Percentiles rank a stretch among this genome's conserved stretches.
These are phyloP conservation scores for Agaricus bisporus DNA, from an alignment of 768 basidiomycete genomes.

Conservation along the genomic window DNA sequence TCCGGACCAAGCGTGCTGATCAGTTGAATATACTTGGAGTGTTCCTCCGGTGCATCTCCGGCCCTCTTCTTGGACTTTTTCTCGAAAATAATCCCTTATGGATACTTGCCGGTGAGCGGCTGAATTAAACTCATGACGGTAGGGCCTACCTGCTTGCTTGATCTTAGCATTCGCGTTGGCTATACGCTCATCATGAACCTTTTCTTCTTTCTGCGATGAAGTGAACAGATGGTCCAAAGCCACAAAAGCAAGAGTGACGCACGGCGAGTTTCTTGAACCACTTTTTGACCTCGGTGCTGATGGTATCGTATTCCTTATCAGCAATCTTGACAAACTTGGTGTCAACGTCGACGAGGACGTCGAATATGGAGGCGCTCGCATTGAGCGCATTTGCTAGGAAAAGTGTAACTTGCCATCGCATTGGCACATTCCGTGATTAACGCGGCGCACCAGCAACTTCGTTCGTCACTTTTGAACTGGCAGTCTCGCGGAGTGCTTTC, in stretches of 20 bases:
- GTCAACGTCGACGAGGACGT: slow-evolving; percentile 65
- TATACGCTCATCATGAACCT: slow-evolving; percentile 67
- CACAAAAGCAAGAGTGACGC: slow-evolving; percentile 21
- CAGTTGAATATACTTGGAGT: slow-evolving; percentile 69
- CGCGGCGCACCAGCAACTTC: slow-evolving; percentile 55
- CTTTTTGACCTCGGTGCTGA: slow-evolving; percentile 69
- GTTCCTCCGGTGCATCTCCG: slow-evolving; percentile 64
- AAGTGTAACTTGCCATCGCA: slow-evolving; percentile 1
- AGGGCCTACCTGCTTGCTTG: slow-evolving; percentile 60
- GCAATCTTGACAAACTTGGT: slow-evolving; percentile 67
- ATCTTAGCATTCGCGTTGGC: slow-evolving; percentile 62
- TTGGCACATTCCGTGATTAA: not conserved
- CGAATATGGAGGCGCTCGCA: slow-evolving; percentile 60
- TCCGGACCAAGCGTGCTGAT: slow-evolving; percentile 70
- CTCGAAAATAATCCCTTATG: slow-evolving; percentile 63
- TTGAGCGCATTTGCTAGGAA: slow-evolving; percentile 61
- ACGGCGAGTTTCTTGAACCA: slow-evolving; percentile 85
- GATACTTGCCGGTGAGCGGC: not conserved
- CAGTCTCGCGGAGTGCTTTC: slow-evolving; percentile 64
- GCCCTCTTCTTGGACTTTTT: slow-evolving; percentile 75
- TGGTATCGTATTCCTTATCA: slow-evolving; percentile 63
- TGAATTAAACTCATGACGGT: not conserved
- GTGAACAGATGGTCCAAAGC: not conserved
- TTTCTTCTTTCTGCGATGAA: slow-evolving; percentile 66
- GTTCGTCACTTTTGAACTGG: slow-evolving; percentile 49